phyloP scores from a whole-genome alignment of 1,284 basidiomycete species.

The Cystobasidiaceae sp. region DNA sequence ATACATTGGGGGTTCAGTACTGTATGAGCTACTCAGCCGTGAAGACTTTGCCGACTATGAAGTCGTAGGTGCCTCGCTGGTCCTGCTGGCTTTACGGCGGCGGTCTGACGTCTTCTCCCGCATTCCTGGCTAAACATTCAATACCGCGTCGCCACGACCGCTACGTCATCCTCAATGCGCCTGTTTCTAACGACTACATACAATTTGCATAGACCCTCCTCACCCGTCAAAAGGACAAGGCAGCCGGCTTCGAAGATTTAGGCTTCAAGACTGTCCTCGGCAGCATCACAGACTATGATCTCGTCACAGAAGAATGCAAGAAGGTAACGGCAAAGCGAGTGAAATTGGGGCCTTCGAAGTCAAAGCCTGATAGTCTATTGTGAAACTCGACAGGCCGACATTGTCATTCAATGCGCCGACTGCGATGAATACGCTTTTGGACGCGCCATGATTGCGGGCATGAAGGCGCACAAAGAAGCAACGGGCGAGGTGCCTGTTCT shows the following conservation, averaged over 20 bases:
- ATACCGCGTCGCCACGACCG: no score
- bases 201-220: slow-evolving; percentile 15
- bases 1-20: slow-evolving; percentile 12
- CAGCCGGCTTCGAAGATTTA: slow-evolving; percentile 13
- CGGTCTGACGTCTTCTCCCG: no score
- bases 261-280: slow-evolving; percentile 19
- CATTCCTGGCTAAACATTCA: no score
- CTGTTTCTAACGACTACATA: background rate
- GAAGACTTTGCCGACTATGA: slow-evolving; percentile 10
- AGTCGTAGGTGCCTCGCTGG: background rate
- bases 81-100: background rate
- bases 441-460: slow-evolving; percentile 45
- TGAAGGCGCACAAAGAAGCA: slow-evolving; percentile 44
- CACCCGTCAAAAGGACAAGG: slow-evolving; percentile 9
- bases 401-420: slow-evolving; percentile 46
- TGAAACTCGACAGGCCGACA: slow-evolving; percentile 43
- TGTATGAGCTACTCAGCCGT: background rate
- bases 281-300: slow-evolving; percentile 6
- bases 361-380: background rate
- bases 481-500: slow-evolving; percentile 44
- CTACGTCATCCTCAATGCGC: background rate
- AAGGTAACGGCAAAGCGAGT: no score
- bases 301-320: slow-evolving; percentile 13
- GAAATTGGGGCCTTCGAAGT: no score
- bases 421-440: slow-evolving; percentile 45